Percentiles rank a stretch among this genome's conserved stretches.
phyloP scores from a whole-genome alignment of 2,329 filamentous ascomycete species.

The Neopestalotiopsis sp. region DNA sequence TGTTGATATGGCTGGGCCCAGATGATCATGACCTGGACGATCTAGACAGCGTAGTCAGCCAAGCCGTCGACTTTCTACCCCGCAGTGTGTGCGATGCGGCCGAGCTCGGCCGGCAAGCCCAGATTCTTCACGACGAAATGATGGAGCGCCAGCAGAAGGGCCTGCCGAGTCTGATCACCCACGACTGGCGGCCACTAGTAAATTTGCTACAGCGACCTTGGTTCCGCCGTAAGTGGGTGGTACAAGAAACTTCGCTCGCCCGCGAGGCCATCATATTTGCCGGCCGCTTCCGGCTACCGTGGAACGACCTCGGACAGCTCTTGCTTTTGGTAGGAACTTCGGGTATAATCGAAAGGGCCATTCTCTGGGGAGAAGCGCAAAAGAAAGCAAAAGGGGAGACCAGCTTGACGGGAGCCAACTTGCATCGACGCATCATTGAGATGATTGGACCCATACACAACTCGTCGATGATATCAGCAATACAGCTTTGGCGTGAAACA shows the following conservation, averaged over 20 bases:
- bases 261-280: constrained; percentile 9
- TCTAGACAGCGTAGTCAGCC: neutral
- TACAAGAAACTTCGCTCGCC: constrained; percentile 21
- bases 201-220: neutral
- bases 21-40: neutral
- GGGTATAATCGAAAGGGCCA: constrained; percentile 5
- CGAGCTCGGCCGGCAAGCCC: neutral
- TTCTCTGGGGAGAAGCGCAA: neutral
- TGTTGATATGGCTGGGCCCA: constrained; percentile 7
- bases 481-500: neutral
- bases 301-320: neutral
- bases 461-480: neutral
- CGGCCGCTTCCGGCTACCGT: neutral
- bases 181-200: neutral
- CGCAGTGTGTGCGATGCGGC: neutral
- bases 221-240: constrained; percentile 18
- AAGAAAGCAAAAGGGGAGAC: neutral
- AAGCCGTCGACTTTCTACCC: neutral
- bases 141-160: neutral
- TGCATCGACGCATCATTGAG: neutral
- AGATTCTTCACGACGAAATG: neutral
- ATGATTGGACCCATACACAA: neutral
- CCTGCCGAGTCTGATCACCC: neutral
- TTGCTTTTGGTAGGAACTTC: neutral
- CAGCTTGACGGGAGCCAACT: neutral